Evolutionary conservation across 129 eudicot genomes (phyloP).

Genomic region (Apium graveolens): DNA sequence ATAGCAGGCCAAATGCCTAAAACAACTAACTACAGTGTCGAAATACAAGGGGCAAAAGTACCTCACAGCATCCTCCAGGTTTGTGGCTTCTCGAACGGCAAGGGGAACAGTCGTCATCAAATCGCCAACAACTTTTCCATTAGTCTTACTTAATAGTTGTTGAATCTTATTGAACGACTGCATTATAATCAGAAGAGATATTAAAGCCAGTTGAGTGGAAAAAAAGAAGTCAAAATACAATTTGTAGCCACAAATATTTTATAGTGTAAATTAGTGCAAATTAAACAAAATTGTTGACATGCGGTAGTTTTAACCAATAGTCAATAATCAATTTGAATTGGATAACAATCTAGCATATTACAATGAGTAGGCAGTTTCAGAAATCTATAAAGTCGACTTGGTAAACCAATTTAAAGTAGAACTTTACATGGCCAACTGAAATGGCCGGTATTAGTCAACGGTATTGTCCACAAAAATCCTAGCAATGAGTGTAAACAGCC

Average conservation of each 20-base stretch:
- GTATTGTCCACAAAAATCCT: background rate
- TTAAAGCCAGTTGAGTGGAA: background rate
- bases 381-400: background rate
- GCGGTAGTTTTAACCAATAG: background rate
- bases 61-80: constrained; percentile 94
- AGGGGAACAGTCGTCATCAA: constrained; percentile 78
- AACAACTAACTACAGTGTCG: background rate
- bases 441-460: background rate
- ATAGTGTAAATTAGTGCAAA: background rate
- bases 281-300: background rate
- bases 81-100: constrained; percentile 69
- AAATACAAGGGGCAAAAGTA: constrained; percentile 17
- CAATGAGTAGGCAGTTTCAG: background rate
- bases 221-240: background rate
- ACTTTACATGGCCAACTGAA: background rate
- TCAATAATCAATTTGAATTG: background rate
- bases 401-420: background rate
- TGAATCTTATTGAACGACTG: constrained; percentile 90
- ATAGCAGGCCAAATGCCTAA: background rate
- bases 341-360: background rate
- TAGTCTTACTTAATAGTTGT: constrained; percentile 71
- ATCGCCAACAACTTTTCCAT: constrained; percentile 87
- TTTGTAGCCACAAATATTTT: background rate
- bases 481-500: background rate
- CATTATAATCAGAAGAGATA: background rate